These are phyloP conservation scores for Podosphaera leucotricha DNA, from an alignment of 2,329 filamentous ascomycete species.

Conservation along the genomic window DNA sequence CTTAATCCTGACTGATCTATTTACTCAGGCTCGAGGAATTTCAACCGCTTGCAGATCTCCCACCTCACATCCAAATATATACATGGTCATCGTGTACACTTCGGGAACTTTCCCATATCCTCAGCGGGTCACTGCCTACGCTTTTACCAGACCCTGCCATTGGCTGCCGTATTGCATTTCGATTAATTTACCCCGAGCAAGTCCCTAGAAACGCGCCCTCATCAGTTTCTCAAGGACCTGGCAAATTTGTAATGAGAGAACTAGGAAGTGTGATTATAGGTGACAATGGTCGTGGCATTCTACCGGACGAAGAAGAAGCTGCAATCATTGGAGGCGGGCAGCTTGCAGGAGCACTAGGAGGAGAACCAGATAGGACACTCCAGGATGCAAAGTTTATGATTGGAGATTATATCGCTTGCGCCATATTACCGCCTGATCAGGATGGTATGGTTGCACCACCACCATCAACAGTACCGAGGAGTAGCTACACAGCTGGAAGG, in stretches of 20 bases:
- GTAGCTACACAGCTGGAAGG: constrained; percentile 15
- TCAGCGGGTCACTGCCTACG: constrained; percentile 42
- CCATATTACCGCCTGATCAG: constrained; percentile 49
- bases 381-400: constrained; percentile 61
- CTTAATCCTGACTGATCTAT: background rate
- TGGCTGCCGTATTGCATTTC: constrained; percentile 70
- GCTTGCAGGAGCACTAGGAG: constrained; percentile 21
- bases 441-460: constrained; percentile 51
- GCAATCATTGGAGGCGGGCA: constrained; percentile 13
- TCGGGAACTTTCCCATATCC: constrained; percentile 53
- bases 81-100: constrained; percentile 69
- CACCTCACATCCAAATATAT: constrained; percentile 55
- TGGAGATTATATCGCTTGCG: constrained; percentile 70
- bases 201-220: constrained; percentile 23
- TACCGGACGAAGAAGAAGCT: constrained; percentile 18
- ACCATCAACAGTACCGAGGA: constrained; percentile 22
- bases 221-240: constrained; percentile 18
- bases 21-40: constrained; percentile 45
- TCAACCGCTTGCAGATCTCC: constrained; percentile 26
- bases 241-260: constrained; percentile 54
- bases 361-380: constrained; percentile 49
- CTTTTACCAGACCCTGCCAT: constrained; percentile 51
- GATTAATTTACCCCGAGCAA: constrained; percentile 66
- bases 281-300: constrained; percentile 23
- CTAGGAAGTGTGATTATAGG: constrained; percentile 64